These are phyloP conservation scores for Scutellaria minor DNA, from an alignment of 257 asterid genomes.

Conservation along the genomic window DNA sequence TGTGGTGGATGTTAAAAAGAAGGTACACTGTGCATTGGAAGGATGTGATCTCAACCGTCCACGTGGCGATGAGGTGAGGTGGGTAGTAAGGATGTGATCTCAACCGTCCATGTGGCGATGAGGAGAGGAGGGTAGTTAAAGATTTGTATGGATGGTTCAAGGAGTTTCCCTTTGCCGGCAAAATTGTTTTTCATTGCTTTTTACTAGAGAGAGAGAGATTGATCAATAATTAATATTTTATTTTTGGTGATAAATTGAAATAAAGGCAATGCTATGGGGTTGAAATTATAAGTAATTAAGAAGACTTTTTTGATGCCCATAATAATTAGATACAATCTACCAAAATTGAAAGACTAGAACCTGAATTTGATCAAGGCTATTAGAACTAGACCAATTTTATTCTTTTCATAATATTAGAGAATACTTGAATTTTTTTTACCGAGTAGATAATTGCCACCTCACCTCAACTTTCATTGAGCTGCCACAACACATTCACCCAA, in stretches of 20 bases:
- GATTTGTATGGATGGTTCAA: constrained; percentile 39
- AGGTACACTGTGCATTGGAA: background rate
- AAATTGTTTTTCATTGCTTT: background rate
- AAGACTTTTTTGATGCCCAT: background rate
- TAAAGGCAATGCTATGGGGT: too few species aligned
- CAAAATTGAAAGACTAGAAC: too few species aligned
- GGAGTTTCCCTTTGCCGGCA: constrained; percentile 29
- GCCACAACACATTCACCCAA: background rate
- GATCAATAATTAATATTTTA: background rate
- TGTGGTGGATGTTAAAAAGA: constrained; percentile 12
- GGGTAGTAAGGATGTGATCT: constrained; percentile 29
- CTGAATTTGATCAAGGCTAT: too few species aligned
- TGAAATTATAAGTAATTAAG: background rate
- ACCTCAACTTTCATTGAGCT: background rate
- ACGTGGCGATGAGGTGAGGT: constrained; percentile 44
- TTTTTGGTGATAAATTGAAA: too few species aligned
- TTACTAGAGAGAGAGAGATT: background rate
- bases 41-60: constrained; percentile 37
- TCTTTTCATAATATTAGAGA: too few species aligned
- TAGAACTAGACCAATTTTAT: too few species aligned
- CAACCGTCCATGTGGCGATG: constrained; percentile 44
- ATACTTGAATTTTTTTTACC: too few species aligned
- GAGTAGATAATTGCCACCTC: background rate
- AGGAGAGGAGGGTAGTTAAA: constrained; percentile 28
- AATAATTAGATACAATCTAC: too few species aligned